These are phyloP conservation scores for Ceratobasidium sp. DNA, from an alignment of 1,284 basidiomycete species.

Conservation along the genomic window DNA sequence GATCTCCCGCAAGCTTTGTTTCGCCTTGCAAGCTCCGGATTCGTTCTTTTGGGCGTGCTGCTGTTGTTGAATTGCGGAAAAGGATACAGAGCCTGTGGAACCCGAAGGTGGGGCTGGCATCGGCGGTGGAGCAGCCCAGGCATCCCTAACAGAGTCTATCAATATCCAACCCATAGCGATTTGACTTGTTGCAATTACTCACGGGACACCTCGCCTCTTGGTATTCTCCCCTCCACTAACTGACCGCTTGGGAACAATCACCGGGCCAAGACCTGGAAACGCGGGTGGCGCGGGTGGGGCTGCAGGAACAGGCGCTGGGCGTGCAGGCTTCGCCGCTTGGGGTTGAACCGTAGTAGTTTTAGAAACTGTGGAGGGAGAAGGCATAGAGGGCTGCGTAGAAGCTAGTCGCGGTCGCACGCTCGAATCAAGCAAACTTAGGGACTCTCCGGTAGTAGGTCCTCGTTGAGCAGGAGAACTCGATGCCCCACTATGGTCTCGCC, in stretches of 20 bases:
- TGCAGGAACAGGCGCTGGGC: conserved; percentile 37
- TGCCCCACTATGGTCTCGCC: conserved; percentile 12
- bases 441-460: neutral
- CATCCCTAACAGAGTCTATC: conserved; percentile 57
- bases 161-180: neutral
- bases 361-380: conserved; percentile 39
- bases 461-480: conserved; percentile 26
- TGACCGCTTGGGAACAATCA: conserved; percentile 55
- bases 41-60: conserved; percentile 69
- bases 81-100: conserved; percentile 66
- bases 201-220: conserved; percentile 60
- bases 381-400: conserved; percentile 5
- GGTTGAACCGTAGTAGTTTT: conserved; percentile 3
- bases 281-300: conserved; percentile 55
- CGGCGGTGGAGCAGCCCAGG: conserved; percentile 66
- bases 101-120: conserved; percentile 52
- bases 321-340: conserved; percentile 51
- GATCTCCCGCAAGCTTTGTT: conserved; percentile 80
- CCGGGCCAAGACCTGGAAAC: conserved; percentile 53
- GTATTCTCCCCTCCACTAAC: conserved; percentile 50
- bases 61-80: conserved; percentile 84
- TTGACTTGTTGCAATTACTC: conserved; percentile 54
- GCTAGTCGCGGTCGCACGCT: neutral
- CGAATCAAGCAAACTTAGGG: conserved; percentile 29
- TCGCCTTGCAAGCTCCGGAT: conserved; percentile 60